Conservation (phyloP, 192 early-diverging fungal species). For the Funneliformis geosporum region DNA sequence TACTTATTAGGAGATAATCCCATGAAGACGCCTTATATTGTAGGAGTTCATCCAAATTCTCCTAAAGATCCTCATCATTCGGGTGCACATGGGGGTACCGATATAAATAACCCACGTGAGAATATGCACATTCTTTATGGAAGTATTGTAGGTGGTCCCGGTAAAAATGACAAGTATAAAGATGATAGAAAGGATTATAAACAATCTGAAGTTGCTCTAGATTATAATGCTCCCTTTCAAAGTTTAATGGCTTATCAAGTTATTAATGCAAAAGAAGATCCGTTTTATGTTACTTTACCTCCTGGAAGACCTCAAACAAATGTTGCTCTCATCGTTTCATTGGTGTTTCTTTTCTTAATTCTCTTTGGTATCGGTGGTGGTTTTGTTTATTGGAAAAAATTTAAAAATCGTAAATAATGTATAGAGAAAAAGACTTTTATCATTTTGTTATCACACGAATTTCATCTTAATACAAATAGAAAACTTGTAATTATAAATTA, state of each 20-base stretch:
- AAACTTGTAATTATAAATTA: too few species aligned
- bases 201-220: constrained; percentile 51
- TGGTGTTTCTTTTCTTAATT: neutral
- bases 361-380: neutral
- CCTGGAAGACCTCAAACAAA: constrained; percentile 43
- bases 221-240: constrained; percentile 55
- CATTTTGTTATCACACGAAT: too few species aligned
- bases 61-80: constrained; percentile 62
- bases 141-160: constrained; percentile 60
- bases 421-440: too few species aligned
- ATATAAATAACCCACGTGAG: constrained; percentile 40
- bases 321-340: neutral
- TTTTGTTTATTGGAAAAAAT: neutral
- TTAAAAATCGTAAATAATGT: neutral
- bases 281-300: constrained; percentile 52
- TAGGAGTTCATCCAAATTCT: constrained; percentile 60
- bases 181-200: constrained; percentile 50
- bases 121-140: constrained; percentile 53
- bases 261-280: constrained; percentile 39
- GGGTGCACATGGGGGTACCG: constrained; percentile 53
- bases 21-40: constrained; percentile 55
- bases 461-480: too few species aligned
- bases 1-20: constrained; percentile 60
- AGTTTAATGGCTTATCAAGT: constrained; percentile 55
- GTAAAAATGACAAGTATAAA: constrained; percentile 50